Percentiles rank a stretch among this genome's conserved stretches.
Conservation (phyloP, 192 early-diverging fungal species). For the Coemansia sp. region DNA sequence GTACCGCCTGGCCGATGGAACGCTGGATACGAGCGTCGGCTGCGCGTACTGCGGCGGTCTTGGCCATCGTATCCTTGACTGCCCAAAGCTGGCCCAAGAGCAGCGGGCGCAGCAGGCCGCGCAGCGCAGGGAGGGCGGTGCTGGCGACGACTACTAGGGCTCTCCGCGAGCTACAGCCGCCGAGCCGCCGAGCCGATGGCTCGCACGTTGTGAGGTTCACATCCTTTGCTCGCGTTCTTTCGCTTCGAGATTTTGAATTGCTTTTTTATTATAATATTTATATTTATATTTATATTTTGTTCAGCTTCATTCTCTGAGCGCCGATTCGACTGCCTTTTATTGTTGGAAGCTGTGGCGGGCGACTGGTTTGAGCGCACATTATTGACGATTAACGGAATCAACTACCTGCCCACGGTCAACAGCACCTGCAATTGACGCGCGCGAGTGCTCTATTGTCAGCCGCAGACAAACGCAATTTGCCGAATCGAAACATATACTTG, state of each 20-base stretch:
- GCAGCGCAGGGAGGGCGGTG: slow-evolving; percentile 30
- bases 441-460: not conserved
- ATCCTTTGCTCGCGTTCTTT: not conserved
- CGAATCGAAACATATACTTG: not conserved
- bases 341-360: no score
- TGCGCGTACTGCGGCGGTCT: slow-evolving; percentile 96
- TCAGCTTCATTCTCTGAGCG: not conserved
- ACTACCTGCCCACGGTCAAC: not conserved
- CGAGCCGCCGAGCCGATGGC: slow-evolving; percentile 16
- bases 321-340: not conserved
- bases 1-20: slow-evolving; percentile 74
- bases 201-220: not conserved
- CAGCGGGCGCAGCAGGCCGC: slow-evolving; percentile 55
- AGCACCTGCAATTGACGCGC: not conserved
- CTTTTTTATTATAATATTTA: not conserved
- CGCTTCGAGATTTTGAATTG: not conserved
- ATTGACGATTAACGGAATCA: not conserved
- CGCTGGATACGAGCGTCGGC: slow-evolving; percentile 60
- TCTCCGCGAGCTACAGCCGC: no score
- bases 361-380: no score
- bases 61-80: slow-evolving; percentile 89
- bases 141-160: slow-evolving; percentile 34
- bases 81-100: slow-evolving; percentile 80
- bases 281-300: not conserved
- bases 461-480: no score